Percentiles rank a stretch among this genome's conserved stretches.
phyloP scores from a whole-genome alignment of 164 flowering plant genomes.

The Amborella trichopoda region DNA sequence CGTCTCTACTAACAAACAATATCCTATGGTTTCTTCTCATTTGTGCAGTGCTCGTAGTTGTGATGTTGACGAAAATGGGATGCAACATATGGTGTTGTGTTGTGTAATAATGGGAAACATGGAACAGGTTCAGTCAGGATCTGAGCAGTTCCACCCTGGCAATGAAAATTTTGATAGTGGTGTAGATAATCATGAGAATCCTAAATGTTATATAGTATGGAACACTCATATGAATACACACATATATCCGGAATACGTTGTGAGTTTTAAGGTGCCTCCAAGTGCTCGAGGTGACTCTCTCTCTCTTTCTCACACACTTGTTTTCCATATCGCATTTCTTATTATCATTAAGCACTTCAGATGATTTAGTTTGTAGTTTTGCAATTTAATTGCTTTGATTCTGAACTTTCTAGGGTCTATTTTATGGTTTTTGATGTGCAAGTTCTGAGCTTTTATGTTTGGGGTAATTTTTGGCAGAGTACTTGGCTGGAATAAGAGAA shows the following conservation, averaged over 20 bases:
- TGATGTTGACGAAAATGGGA: constrained; percentile 95
- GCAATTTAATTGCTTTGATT: too few species aligned
- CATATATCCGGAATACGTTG: constrained; percentile 71
- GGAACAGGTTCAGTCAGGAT: constrained; percentile 61
- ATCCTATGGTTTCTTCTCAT: constrained; percentile 10
- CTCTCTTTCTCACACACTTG: not conserved
- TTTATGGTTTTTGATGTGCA: too few species aligned
- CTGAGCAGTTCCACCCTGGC: constrained; percentile 61
- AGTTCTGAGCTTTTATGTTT: too few species aligned
- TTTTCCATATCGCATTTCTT: too few species aligned
- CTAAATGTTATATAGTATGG: constrained; percentile 61
- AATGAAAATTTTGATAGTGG: constrained; percentile 72
- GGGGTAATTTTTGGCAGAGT: constrained; percentile 33
- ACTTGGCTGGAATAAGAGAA: constrained; percentile 11
- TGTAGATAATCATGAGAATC: constrained; percentile 59
- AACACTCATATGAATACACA: constrained; percentile 68
- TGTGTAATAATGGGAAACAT: constrained; percentile 91
- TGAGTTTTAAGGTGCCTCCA: constrained; percentile 65
- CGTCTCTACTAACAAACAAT: too few species aligned
- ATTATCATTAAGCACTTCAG: too few species aligned
- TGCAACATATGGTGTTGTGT: constrained; percentile 62
- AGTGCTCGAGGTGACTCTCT: constrained; percentile 47
- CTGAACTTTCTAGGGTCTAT: too few species aligned
- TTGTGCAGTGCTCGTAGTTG: constrained; percentile 46
- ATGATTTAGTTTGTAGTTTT: too few species aligned